phyloP scores from a whole-genome alignment of 148 eudicot species.

The Bassia scoparia region DNA sequence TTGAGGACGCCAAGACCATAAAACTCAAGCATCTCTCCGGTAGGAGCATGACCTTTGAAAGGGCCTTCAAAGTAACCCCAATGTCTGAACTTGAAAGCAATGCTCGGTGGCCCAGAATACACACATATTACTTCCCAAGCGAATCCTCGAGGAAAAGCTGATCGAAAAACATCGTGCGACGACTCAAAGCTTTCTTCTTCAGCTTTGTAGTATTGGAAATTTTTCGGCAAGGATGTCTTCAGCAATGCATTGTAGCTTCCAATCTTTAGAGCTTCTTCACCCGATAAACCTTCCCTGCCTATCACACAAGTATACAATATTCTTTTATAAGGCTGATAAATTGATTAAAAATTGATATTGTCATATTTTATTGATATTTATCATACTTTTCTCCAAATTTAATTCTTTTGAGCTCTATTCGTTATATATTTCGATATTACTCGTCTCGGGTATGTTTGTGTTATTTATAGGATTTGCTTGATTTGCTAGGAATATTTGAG shows the following conservation, averaged over 20 bases:
- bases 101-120: slow-evolving; percentile 69
- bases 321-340: background rate
- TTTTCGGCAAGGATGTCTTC: slow-evolving; percentile 55
- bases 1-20: slow-evolving; percentile 80
- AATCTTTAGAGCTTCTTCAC: slow-evolving; percentile 56
- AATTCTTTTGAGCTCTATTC: too few relatives aligned
- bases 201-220: slow-evolving; percentile 62
- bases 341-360: too few relatives aligned
- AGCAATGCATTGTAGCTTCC: slow-evolving; percentile 80
- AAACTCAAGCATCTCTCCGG: slow-evolving; percentile 69
- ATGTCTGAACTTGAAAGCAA: slow-evolving; percentile 79
- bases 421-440: too few relatives aligned
- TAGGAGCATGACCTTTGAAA: slow-evolving; percentile 70
- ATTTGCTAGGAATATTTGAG: too few relatives aligned
- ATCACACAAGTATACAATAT: background rate
- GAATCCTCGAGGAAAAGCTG: slow-evolving; percentile 83
- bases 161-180: slow-evolving; percentile 60
- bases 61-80: slow-evolving; percentile 96
- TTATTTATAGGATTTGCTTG: too few relatives aligned
- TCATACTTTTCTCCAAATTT: too few relatives aligned
- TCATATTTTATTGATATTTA: too few relatives aligned
- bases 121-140: slow-evolving; percentile 80
- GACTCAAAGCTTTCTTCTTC: slow-evolving; percentile 82
- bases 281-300: slow-evolving; percentile 78
- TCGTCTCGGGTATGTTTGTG: too few relatives aligned